phyloP scores from a whole-genome alignment of 164 flowering plant species.

The Vitis riparia region DNA sequence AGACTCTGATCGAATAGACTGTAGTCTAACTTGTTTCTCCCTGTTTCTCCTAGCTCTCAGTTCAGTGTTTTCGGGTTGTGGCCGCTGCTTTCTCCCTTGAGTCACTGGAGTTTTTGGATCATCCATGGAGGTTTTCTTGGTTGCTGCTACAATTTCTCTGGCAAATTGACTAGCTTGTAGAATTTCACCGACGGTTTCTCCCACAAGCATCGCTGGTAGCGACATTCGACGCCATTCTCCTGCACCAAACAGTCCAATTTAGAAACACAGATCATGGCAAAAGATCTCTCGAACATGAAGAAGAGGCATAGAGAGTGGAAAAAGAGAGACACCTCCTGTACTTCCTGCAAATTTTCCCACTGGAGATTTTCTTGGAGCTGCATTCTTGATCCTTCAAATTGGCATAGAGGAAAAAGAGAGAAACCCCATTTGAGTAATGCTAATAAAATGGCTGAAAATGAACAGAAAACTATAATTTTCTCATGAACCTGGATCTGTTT shows the following conservation, averaged over 20 bases:
- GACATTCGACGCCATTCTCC: conserved; percentile 95
- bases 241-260: conserved; percentile 14
- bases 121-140: conserved; percentile 28
- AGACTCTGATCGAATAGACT: conserved; percentile 42
- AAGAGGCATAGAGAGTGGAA: neutral
- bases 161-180: conserved; percentile 81
- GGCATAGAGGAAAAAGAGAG: neutral
- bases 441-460: neutral
- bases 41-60: conserved; percentile 54
- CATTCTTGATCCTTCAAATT: conserved; percentile 45
- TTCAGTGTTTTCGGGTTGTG: conserved; percentile 38
- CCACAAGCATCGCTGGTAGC: conserved; percentile 88
- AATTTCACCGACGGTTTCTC: conserved; percentile 85
- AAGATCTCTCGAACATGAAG: no score
- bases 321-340: conserved; percentile 23
- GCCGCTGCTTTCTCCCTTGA: conserved; percentile 34
- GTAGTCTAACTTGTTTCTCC: conserved; percentile 59
- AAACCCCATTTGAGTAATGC: neutral
- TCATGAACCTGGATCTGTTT: neutral
- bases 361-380: conserved; percentile 42
- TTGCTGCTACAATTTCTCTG: conserved; percentile 53
- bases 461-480: neutral
- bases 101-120: conserved; percentile 80
- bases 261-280: neutral
- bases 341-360: conserved; percentile 31